phyloP scores from a whole-genome alignment of 495 filamentous ascomycete genomes.

The Talaromyces borbonicus region DNA sequence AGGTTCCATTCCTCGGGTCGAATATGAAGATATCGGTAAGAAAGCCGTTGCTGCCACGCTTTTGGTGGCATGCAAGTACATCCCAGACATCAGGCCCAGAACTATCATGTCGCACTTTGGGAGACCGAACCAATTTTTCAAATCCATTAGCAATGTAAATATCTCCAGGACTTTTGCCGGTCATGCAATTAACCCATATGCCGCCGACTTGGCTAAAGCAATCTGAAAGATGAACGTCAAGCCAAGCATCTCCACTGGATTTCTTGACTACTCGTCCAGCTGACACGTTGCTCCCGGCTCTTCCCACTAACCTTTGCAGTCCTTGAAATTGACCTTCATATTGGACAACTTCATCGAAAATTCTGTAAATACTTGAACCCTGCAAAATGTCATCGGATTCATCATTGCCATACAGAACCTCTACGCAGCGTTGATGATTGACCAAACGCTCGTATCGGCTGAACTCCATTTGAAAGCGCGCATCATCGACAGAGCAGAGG shows the following conservation, averaged over 20 bases:
- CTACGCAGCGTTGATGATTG: conserved; percentile 25
- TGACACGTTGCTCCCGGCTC: conserved; percentile 26
- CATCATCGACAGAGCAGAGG: conserved; percentile 21
- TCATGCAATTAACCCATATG: conserved; percentile 46
- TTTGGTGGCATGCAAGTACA: conserved; percentile 31
- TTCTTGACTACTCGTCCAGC: conserved; percentile 34
- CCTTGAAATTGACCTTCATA: conserved; percentile 37
- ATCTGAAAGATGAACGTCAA: conserved; percentile 27
- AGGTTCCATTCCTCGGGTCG: conserved; percentile 24
- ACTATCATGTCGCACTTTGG: conserved; percentile 17
- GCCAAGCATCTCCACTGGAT: conserved; percentile 26
- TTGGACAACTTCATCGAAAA: conserved; percentile 39
- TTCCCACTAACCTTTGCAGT: conserved; percentile 35
- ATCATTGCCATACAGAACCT: conserved; percentile 25
- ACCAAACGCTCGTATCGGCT: conserved; percentile 32
- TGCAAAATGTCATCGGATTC: conserved; percentile 42
- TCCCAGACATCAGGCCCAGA: conserved; percentile 29
- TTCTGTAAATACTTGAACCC: conserved; percentile 37
- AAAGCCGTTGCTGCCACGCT: conserved; percentile 22
- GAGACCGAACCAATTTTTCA: conserved; percentile 38
- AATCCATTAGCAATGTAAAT: conserved; percentile 41
- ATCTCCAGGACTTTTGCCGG: conserved; percentile 23
- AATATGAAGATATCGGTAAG: conserved; percentile 45
- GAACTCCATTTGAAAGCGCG: conserved; percentile 24
- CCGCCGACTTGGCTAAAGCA: conserved; percentile 43